Conservation (phyloP, 306 rosid genomes). For the Prosopis cineraria region DNA sequence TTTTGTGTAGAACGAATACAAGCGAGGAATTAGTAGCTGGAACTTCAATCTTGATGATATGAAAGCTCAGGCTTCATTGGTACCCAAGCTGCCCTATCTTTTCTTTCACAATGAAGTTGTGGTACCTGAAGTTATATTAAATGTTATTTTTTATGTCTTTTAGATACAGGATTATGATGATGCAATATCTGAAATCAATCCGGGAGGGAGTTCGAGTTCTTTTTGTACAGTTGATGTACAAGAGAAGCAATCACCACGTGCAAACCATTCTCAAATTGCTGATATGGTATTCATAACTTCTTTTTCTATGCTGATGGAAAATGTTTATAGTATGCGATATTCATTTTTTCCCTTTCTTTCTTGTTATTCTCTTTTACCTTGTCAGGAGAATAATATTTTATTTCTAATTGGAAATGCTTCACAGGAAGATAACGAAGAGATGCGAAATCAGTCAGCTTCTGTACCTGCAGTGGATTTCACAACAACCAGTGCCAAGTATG, state of each 20-base stretch:
- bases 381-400: constrained; percentile 13
- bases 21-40: constrained; percentile 95
- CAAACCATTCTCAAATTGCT: constrained; percentile 38
- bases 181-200: constrained; percentile 53
- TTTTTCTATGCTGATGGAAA: constrained; percentile 20
- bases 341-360: neutral
- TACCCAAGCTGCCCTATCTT: constrained; percentile 37
- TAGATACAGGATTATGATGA: constrained; percentile 85
- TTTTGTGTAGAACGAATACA: constrained; percentile 74
- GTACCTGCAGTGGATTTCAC: constrained; percentile 43
- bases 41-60: constrained; percentile 87
- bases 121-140: constrained; percentile 29
- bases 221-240: constrained; percentile 50
- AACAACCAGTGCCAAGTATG: constrained; percentile 56
- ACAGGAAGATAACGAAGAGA: constrained; percentile 60
- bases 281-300: constrained; percentile 49
- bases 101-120: constrained; percentile 9
- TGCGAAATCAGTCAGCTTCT: constrained; percentile 48
- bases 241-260: constrained; percentile 55
- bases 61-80: constrained; percentile 94
- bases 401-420: constrained; percentile 36
- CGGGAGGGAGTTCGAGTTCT: constrained; percentile 58
- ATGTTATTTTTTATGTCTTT: constrained; percentile 31
- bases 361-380: constrained; percentile 11
- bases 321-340: neutral